These are phyloP conservation scores for Neltuma alba DNA, from an alignment of 306 rosid genomes.

Conservation along the genomic window DNA sequence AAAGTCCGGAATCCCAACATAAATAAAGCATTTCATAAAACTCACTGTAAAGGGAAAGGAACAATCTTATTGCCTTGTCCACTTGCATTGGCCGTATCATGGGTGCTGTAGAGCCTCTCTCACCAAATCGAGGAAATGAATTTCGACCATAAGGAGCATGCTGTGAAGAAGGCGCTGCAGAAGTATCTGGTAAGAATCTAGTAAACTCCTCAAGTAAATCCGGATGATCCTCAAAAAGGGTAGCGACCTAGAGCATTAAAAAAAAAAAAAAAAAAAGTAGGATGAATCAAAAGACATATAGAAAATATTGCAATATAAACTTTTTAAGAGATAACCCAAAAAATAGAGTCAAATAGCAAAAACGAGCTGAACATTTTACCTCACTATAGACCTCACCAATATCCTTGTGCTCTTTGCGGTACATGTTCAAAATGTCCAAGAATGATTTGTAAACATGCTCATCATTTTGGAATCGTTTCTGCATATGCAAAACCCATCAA, in stretches of 20 bases:
- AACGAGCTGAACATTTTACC: conserved; percentile 50
- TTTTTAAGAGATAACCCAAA: background rate
- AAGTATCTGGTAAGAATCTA: conserved; percentile 86
- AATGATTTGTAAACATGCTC: conserved; percentile 92
- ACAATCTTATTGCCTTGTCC: conserved; percentile 55
- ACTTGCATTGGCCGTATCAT: conserved; percentile 57
- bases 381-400: conserved; percentile 86
- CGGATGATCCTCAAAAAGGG: conserved; percentile 72
- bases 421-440: conserved; percentile 94
- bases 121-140: conserved; percentile 67
- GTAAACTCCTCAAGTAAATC: conserved; percentile 92
- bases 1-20: conserved; percentile 30
- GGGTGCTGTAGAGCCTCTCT: conserved; percentile 69
- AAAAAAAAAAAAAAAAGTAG: conserved; percentile 1
- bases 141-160: conserved; percentile 54
- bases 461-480: conserved; percentile 89
- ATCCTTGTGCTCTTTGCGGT: conserved; percentile 95
- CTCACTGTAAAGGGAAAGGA: conserved; percentile 10
- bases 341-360: background rate
- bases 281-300: background rate
- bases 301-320: conserved; percentile 16
- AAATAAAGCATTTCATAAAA: conserved; percentile 28
- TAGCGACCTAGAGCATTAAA: conserved; percentile 63
- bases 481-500: conserved; percentile 38
- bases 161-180: conserved; percentile 72